A percentile compares a stretch with the other conserved stretches of the same genome.
phyloP scores from a whole-genome alignment of 495 filamentous ascomycete species.

The Penicillium dipodomyicola region DNA sequence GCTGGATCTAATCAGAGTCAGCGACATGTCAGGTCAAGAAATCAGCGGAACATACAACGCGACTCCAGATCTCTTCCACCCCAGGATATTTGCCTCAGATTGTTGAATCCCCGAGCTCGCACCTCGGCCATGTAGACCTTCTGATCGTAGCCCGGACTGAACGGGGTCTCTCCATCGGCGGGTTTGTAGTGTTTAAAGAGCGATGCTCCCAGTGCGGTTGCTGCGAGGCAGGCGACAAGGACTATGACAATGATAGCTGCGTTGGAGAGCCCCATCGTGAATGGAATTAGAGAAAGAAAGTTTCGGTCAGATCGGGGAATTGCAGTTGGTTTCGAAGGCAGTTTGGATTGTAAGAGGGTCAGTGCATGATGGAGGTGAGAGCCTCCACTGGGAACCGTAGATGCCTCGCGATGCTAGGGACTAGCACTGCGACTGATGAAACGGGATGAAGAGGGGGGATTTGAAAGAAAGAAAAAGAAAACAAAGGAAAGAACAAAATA shows the following conservation, averaged over 20 bases:
- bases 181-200: constrained; percentile 36
- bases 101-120: constrained; percentile 32
- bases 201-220: constrained; percentile 36
- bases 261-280: constrained; percentile 32
- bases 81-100: constrained; percentile 29
- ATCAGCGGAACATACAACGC: constrained; percentile 27
- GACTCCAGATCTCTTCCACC: constrained; percentile 31
- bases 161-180: constrained; percentile 15
- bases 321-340: not conserved
- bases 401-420: not conserved
- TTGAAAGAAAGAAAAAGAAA: not conserved
- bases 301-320: not conserved
- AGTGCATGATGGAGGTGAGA: constrained; percentile 8
- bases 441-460: not conserved
- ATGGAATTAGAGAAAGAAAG: not conserved
- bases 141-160: constrained; percentile 31
- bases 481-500: not conserved
- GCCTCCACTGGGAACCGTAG: not conserved
- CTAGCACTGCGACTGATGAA: not conserved
- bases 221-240: constrained; percentile 38
- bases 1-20: constrained; percentile 18
- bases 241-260: constrained; percentile 45
- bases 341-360: constrained; percentile 1
- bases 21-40: not conserved
- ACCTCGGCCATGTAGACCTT: constrained; percentile 41